phyloP scores from a whole-genome alignment of 1,284 basidiomycete species.

The Irpex rosettiformis region DNA sequence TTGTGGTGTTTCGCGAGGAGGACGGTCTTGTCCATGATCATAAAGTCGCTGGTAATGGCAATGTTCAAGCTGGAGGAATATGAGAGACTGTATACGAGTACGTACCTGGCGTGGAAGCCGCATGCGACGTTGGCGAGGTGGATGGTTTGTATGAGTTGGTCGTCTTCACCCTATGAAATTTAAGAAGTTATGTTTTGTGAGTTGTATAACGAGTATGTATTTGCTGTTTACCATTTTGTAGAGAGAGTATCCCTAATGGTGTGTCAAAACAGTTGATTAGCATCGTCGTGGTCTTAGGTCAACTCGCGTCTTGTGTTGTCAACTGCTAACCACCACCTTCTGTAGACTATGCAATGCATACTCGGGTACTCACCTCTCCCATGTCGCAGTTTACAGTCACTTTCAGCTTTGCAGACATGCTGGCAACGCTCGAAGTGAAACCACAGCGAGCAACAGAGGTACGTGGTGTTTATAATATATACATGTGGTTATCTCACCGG shows the following conservation, averaged over 20 bases:
- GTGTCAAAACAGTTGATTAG: not conserved
- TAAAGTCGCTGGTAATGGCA: slow-evolving; percentile 43
- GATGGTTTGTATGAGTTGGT: slow-evolving; percentile 57
- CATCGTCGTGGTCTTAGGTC: not conserved
- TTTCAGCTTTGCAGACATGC: not conserved
- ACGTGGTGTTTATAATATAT: not conserved
- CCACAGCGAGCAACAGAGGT: not conserved
- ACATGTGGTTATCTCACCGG: not conserved
- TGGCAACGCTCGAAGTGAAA: not conserved
- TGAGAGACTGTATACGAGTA: not conserved
- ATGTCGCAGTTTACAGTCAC: slow-evolving; percentile 57
- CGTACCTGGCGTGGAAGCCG: slow-evolving; percentile 61
- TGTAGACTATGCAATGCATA: too few species aligned
- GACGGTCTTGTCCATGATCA: slow-evolving; percentile 60
- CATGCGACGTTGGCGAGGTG: slow-evolving; percentile 64
- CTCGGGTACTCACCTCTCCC: slow-evolving; percentile 55
- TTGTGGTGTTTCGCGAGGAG: slow-evolving; percentile 46
- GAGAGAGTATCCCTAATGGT: slow-evolving; percentile 48
- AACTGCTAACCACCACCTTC: not conserved
- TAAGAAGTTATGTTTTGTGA: not conserved
- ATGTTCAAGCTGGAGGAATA: not conserved
- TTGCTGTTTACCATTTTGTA: slow-evolving; percentile 37
- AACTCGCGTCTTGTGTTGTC: too few species aligned
- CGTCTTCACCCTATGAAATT: slow-evolving; percentile 49
- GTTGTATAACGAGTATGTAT: not conserved